Evolutionary conservation across 2,329 filamentous ascomycete genomes (phyloP).

Genomic region (Bretziella fagacearum): DNA sequence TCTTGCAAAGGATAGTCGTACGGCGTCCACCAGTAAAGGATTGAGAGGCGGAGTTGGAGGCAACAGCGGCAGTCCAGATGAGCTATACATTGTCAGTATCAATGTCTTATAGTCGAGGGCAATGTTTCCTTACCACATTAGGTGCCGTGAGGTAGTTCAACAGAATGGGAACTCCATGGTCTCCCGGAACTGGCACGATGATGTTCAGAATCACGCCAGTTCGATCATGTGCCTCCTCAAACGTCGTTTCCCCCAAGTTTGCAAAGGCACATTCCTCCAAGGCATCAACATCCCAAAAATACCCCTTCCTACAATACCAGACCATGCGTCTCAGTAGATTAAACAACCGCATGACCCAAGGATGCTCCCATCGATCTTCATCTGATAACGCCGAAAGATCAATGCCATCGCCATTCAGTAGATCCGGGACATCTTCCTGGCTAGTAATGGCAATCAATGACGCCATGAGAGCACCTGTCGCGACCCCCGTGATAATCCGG

Average conservation of each 20-base stretch:
- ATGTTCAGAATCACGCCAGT: slow-evolving; percentile 86
- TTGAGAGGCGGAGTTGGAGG: slow-evolving; percentile 51
- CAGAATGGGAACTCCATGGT: slow-evolving; percentile 62
- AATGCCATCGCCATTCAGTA: slow-evolving; percentile 64
- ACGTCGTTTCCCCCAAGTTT: slow-evolving; percentile 79
- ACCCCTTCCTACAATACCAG: slow-evolving; percentile 58
- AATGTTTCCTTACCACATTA: slow-evolving; percentile 54
- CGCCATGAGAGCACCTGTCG: slow-evolving; percentile 76
- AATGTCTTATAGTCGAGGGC: not conserved
- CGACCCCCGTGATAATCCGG: slow-evolving; percentile 79
- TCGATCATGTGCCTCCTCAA: slow-evolving; percentile 75
- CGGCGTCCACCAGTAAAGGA: slow-evolving; percentile 49
- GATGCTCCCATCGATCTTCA: slow-evolving; percentile 17
- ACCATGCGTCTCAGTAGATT: slow-evolving; percentile 49
- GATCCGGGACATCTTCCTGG: slow-evolving; percentile 61
- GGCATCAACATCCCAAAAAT: slow-evolving; percentile 67
- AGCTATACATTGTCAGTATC: slow-evolving; percentile 31
- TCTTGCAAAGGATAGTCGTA: slow-evolving; percentile 57
- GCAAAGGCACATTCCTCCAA: slow-evolving; percentile 69
- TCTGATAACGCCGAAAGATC: slow-evolving; percentile 61
- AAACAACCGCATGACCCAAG: slow-evolving; percentile 10
- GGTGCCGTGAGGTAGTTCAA: slow-evolving; percentile 88
- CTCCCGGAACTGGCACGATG: slow-evolving; percentile 60
- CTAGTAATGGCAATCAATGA: slow-evolving; percentile 77
- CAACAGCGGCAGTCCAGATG: slow-evolving; percentile 64